These are phyloP conservation scores for Tuber calosporum DNA, from an alignment of 495 filamentous ascomycete species.

Conservation along the genomic window DNA sequence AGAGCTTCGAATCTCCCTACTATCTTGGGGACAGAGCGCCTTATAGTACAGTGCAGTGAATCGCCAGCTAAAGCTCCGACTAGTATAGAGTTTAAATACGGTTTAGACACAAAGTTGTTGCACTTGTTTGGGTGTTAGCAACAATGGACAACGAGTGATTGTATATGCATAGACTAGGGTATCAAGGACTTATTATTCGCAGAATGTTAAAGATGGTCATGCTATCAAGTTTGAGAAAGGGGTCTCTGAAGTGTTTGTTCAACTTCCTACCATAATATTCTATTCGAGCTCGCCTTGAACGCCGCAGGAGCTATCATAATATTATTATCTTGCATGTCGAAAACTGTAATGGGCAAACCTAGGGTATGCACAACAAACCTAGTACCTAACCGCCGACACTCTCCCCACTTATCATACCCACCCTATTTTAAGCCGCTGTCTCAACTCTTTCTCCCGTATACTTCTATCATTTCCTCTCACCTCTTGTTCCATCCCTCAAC, in stretches of 20 bases:
- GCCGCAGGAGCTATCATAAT: neutral
- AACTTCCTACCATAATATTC: neutral
- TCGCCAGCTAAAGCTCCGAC: neutral
- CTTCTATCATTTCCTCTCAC: neutral
- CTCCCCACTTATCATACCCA: neutral
- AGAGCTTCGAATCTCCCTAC: neutral
- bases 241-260: neutral
- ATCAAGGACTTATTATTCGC: neutral
- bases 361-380: neutral
- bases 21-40: neutral
- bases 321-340: neutral
- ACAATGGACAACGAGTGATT: neutral
- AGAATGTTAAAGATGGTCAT: neutral
- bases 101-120: neutral
- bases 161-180: neutral
- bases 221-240: neutral
- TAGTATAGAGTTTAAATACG: neutral
- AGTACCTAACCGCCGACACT: neutral
- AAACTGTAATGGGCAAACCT: neutral
- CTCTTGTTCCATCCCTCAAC: neutral
- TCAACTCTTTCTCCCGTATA: neutral
- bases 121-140: neutral
- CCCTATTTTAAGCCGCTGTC: neutral
- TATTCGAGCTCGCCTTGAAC: neutral
- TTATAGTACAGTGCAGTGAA: neutral